A percentile compares a stretch with the other conserved stretches of the same genome.
These are phyloP conservation scores for Botrytis medusae DNA, from an alignment of 2,329 filamentous ascomycete species.

Conservation along the genomic window DNA sequence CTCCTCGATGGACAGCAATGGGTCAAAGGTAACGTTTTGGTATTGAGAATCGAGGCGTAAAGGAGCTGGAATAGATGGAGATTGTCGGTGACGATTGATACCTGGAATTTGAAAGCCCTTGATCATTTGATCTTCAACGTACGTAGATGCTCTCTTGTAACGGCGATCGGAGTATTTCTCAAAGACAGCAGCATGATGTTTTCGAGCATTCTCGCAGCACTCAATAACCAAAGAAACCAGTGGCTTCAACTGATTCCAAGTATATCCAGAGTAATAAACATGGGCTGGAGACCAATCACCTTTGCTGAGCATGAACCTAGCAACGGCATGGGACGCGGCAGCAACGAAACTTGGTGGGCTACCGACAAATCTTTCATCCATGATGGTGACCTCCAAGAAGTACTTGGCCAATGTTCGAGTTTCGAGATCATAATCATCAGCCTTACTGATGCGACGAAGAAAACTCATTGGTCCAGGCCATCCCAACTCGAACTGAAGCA, in stretches of 20 bases:
- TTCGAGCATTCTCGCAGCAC: conserved; percentile 77
- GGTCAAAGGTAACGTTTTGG: conserved; percentile 10
- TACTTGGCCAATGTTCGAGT: conserved; percentile 96
- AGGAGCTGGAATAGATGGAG: conserved; percentile 15
- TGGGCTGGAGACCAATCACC: conserved; percentile 86
- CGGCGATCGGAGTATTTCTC: conserved; percentile 89
- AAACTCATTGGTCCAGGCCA: conserved; percentile 99
- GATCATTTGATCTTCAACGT: conserved; percentile 72
- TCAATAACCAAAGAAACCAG: conserved; percentile 78
- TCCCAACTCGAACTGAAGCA: conserved; percentile 92
- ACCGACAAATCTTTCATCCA: conserved; percentile 96
- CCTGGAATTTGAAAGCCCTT: conserved; percentile 54
- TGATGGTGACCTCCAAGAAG: conserved; percentile 92
- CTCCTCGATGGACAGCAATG: conserved; percentile 21
- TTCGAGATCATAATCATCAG: conserved; percentile 95
- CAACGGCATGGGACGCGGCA: conserved; percentile 88
- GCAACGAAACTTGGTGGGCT: conserved; percentile 87
- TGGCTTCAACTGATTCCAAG: conserved; percentile 76
- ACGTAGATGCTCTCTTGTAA: conserved; percentile 80
- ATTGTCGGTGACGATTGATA: conserved; percentile 17
- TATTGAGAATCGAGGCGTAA: conserved; percentile 7
- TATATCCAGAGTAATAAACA: conserved; percentile 92
- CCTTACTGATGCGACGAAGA: conserved; percentile 93
- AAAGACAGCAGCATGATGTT: conserved; percentile 83
- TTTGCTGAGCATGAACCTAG: conserved; percentile 84